A percentile compares a stretch with the other conserved stretches of the same genome.
phyloP scores from a whole-genome alignment of 495 filamentous ascomycete species.

The Cryomyces antarcticus region DNA sequence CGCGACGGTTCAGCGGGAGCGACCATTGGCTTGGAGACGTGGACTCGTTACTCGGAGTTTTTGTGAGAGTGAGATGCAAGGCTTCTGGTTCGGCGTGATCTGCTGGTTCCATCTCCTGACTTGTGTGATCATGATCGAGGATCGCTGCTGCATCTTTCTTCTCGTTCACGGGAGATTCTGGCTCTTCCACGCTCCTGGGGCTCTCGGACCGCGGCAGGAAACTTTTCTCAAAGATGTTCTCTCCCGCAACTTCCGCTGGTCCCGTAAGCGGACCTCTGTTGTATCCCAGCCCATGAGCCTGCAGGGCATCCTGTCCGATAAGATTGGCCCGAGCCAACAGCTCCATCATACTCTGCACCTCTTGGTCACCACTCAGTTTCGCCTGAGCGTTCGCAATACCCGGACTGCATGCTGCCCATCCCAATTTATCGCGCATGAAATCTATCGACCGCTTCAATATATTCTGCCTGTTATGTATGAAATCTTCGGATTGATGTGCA shows the following conservation, averaged over 20 bases:
- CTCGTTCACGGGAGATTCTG: slow-evolving; percentile 14
- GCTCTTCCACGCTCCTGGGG: slow-evolving; percentile 26
- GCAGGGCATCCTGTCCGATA: slow-evolving; percentile 32
- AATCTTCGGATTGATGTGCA: slow-evolving; percentile 83
- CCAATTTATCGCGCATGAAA: slow-evolving; percentile 88
- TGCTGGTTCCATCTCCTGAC: not conserved
- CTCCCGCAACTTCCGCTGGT: slow-evolving; percentile 42
- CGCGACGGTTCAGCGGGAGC: slow-evolving; percentile 23
- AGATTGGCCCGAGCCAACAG: slow-evolving; percentile 61
- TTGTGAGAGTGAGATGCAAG: not conserved
- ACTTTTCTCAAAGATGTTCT: slow-evolving; percentile 64
- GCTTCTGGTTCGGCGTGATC: not conserved
- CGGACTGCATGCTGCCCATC: slow-evolving; percentile 48
- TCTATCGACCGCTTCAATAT: slow-evolving; percentile 86
- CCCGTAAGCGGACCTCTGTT: slow-evolving; percentile 49
- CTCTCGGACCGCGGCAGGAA: slow-evolving; percentile 32
- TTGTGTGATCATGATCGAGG: slow-evolving; percentile 5
- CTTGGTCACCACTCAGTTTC: slow-evolving; percentile 58
- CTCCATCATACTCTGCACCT: slow-evolving; percentile 81
- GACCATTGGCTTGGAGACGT: not conserved
- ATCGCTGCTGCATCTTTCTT: not conserved
- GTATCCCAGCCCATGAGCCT: slow-evolving; percentile 19
- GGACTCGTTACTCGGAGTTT: not conserved
- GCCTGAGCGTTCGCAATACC: slow-evolving; percentile 64
- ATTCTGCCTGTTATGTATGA: slow-evolving; percentile 77